Evolutionary conservation across 164 flowering plant species (phyloP).

Genomic region (Vitis labrusca): DNA sequence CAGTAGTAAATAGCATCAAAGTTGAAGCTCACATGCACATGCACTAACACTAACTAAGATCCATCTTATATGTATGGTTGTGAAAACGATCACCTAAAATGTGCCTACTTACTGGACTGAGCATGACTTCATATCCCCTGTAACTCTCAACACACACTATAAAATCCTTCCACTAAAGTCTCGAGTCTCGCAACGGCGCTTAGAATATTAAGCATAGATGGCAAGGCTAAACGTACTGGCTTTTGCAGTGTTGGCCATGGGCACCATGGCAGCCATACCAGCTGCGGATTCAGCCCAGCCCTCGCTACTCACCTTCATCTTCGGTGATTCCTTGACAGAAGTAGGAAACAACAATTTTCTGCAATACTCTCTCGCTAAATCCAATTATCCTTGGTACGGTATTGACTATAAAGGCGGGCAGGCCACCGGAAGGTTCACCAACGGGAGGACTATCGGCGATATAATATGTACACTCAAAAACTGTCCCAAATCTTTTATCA

Average conservation of each 20-base stretch:
- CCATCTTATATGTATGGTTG: not conserved
- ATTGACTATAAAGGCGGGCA: constrained; percentile 53
- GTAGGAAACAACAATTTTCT: constrained; percentile 85
- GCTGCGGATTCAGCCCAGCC: constrained; percentile 15
- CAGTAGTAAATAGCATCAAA: too few species aligned
- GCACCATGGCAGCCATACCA: constrained; percentile 9
- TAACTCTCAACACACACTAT: not conserved
- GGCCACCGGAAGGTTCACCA: constrained; percentile 79
- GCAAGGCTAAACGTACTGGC: not conserved
- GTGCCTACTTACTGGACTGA: constrained; percentile 22
- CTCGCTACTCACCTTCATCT: constrained; percentile 47
- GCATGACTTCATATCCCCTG: constrained; percentile 18
- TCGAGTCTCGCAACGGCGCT: not conserved
- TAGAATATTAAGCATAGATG: constrained; percentile 13
- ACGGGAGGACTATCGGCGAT: constrained; percentile 79
- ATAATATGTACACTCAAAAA: constrained; percentile 40
- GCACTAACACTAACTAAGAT: too few species aligned
- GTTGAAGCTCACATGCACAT: too few species aligned
- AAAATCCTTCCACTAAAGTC: not conserved
- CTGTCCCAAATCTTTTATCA: not conserved
- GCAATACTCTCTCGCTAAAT: constrained; percentile 57
- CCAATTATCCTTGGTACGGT: constrained; percentile 73
- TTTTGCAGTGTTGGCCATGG: not conserved
- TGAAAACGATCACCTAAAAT: constrained; percentile 29
- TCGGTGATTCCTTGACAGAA: constrained; percentile 80